Evolutionary conservation across 495 filamentous ascomycete species (phyloP).

Genomic region (Tuber indicum): DNA sequence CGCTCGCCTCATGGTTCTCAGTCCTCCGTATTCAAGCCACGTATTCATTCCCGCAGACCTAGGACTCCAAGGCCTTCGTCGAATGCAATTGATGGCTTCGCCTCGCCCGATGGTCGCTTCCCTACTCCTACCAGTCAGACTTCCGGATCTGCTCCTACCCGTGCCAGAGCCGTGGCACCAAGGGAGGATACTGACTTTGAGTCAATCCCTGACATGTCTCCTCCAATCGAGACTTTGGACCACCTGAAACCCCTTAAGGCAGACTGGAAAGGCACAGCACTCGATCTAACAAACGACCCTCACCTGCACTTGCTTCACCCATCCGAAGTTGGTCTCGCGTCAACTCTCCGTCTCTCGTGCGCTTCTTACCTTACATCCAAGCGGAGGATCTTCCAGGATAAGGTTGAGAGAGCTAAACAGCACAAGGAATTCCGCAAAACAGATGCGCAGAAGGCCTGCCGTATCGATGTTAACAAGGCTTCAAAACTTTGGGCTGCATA

Average conservation of each 20-base stretch:
- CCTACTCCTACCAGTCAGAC: slow-evolving; percentile 34
- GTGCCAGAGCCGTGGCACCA: slow-evolving; percentile 45
- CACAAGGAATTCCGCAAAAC: slow-evolving; percentile 93
- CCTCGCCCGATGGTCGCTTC: slow-evolving; percentile 31
- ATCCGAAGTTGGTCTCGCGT: slow-evolving; percentile 71
- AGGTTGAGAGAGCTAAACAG: slow-evolving; percentile 60
- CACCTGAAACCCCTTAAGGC: slow-evolving; percentile 65
- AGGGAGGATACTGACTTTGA: slow-evolving; percentile 83
- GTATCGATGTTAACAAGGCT: slow-evolving; percentile 98
- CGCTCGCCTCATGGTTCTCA: slow-evolving; percentile 29
- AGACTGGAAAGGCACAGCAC: slow-evolving; percentile 76
- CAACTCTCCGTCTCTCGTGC: slow-evolving; percentile 74
- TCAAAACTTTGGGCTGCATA: slow-evolving; percentile 91
- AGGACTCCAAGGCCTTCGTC: slow-evolving; percentile 30
- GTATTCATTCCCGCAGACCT: slow-evolving; percentile 25
- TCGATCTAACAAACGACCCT: slow-evolving; percentile 74
- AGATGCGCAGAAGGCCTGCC: slow-evolving; percentile 93
- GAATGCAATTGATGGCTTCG: slow-evolving; percentile 34
- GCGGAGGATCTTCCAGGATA: slow-evolving; percentile 79
- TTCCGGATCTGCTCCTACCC: slow-evolving; percentile 28
- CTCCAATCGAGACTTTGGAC: slow-evolving; percentile 60
- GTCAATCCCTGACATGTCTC: slow-evolving; percentile 70
- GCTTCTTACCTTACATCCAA: slow-evolving; percentile 93
- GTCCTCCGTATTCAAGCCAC: slow-evolving; percentile 21
- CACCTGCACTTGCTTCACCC: slow-evolving; percentile 69